Conservation (phyloP, 163 green algal species). For the Scenedesmus sp. region DNA sequence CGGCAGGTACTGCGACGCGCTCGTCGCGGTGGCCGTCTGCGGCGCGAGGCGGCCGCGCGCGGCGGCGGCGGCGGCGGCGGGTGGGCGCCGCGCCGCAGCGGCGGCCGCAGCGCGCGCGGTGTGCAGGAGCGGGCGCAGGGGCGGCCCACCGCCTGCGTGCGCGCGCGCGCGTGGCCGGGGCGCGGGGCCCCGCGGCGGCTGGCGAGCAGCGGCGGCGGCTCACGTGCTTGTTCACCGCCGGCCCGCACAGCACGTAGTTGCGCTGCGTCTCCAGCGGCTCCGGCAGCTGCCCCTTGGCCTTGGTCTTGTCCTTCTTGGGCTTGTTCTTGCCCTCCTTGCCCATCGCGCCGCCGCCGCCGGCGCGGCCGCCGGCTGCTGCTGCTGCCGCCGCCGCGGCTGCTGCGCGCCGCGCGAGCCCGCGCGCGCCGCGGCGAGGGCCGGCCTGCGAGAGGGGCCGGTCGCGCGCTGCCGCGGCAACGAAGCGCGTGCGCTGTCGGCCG, state of each 20-base stretch:
- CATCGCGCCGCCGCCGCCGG: neutral
- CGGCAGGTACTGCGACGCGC: slow-evolving; percentile 70
- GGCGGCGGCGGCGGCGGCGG: neutral
- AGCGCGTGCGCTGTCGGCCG: too few relatives aligned
- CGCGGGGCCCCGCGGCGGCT: neutral
- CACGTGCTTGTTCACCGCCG: slow-evolving; percentile 82
- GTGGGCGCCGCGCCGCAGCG: neutral
- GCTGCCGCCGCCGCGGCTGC: neutral
- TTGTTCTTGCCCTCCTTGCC: too few relatives aligned
- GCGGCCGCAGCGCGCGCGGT: neutral
- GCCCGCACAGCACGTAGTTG: slow-evolving; percentile 73
- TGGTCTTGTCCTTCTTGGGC: too few relatives aligned
- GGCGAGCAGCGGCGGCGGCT: slow-evolving; percentile 43
- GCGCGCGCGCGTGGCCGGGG: too few relatives aligned
- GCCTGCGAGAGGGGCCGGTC: too few relatives aligned
- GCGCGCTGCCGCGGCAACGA: too few relatives aligned
- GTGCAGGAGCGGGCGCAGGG: neutral
- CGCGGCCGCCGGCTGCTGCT: neutral
- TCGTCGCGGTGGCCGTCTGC: slow-evolving; percentile 78
- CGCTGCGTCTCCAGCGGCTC: slow-evolving; percentile 54
- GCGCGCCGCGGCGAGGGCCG: too few relatives aligned
- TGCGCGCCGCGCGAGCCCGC: neutral
- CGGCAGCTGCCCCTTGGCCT: slow-evolving; percentile 59
- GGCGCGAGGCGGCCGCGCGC: neutral
- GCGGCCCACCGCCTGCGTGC: too few relatives aligned